A percentile compares a stretch with the other conserved stretches of the same genome.
Conservation (phyloP, 176 grass and related monocot genomes). For the Elaeis guineensis region DNA sequence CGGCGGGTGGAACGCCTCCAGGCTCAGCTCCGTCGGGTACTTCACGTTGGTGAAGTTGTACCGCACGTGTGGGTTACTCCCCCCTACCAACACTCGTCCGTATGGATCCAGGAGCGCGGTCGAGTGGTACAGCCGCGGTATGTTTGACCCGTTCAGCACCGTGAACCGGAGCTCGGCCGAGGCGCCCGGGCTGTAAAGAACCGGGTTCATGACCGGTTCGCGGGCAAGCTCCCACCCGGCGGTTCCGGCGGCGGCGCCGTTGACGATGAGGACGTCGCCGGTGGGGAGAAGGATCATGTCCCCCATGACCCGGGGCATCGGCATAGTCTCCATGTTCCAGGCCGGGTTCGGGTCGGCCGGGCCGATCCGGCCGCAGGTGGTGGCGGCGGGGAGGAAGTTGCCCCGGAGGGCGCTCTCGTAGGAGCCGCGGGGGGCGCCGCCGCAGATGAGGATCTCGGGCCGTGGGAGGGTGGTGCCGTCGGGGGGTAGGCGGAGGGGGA, state of each 20-base stretch:
- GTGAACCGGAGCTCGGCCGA: slow-evolving; percentile 31
- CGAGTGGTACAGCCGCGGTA: slow-evolving; percentile 79
- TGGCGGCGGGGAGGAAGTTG: slow-evolving; percentile 40
- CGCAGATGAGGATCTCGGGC: slow-evolving; percentile 73
- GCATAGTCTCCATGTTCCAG: slow-evolving; percentile 82
- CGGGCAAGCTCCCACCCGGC: slow-evolving; percentile 74
- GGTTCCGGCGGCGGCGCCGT: slow-evolving; percentile 48
- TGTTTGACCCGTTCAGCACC: slow-evolving; percentile 12
- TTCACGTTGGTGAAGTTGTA: slow-evolving; percentile 59
- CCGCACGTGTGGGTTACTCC: slow-evolving; percentile 73
- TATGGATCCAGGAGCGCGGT: slow-evolving; percentile 47
- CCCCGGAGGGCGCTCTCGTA: slow-evolving; percentile 39
- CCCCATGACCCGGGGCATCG: slow-evolving; percentile 44
- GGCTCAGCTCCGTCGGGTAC: slow-evolving; percentile 73
- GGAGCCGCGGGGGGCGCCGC: slow-evolving; percentile 38
- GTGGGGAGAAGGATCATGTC: slow-evolving; percentile 84
- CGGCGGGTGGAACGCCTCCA: slow-evolving; percentile 70
- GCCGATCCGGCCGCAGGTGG: slow-evolving; percentile 49
- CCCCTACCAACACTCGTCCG: slow-evolving; percentile 60
- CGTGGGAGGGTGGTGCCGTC: not conserved
- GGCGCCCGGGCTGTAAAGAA: slow-evolving; percentile 39
- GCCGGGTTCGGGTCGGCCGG: slow-evolving; percentile 35
- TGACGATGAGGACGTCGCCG: slow-evolving; percentile 65
- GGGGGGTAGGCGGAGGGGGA: slow-evolving; percentile 29
- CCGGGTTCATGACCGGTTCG: slow-evolving; percentile 43